Base-by-base conservation (phyloP, 176 grass and related monocot genomes). In the Lolium rigidum region DNA sequence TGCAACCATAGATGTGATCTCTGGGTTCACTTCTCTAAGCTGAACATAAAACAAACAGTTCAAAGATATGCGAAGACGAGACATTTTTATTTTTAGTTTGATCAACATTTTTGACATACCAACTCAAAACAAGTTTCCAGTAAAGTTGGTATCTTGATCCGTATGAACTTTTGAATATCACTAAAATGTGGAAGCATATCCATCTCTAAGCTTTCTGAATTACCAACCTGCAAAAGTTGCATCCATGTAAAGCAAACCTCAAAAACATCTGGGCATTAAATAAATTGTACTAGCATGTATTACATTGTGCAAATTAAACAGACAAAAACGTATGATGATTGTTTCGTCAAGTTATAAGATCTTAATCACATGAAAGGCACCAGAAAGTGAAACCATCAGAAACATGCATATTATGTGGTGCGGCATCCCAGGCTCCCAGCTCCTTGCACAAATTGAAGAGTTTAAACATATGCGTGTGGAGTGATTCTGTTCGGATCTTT, bases 91-190 rank as follows among this genome's bases (percentile, higher is more conserved):
- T 80, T 63, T 50, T 18, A 56, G 46, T 66, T 64, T 20, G 9
- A 74, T 16, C 64, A 78, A 25, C 22, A 38, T 57, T 73, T 50
- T 82, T 41, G 48, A 79, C 86, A 59, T 92, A 92, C 90, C 86
- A 92, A 44, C 72, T 92, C 70, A 81, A 92, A 80, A 57, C 78
- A 92, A 88, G 82, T 85, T 85, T 83, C 78, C 28, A 55, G 82
- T 74, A 82, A 82, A 55, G 78, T 46, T 48, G 24, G 22, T 85
- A 82, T 82, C 73, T 88, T 92, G 15, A 71, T 64, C 17, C 62
- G 6, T 70, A 92, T 79, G 25, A 74, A 82, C 10, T 74, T 81
- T n/a, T 74, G 55, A 66, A 88, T 71, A 64, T 92, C 46, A 38
- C 46, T 58, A 84, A 90, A 90, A 26, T 57, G 58, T 3, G 0